Base-by-base conservation (phyloP, 768 basidiomycete species). In the Paxillus rubicundulus region DNA sequence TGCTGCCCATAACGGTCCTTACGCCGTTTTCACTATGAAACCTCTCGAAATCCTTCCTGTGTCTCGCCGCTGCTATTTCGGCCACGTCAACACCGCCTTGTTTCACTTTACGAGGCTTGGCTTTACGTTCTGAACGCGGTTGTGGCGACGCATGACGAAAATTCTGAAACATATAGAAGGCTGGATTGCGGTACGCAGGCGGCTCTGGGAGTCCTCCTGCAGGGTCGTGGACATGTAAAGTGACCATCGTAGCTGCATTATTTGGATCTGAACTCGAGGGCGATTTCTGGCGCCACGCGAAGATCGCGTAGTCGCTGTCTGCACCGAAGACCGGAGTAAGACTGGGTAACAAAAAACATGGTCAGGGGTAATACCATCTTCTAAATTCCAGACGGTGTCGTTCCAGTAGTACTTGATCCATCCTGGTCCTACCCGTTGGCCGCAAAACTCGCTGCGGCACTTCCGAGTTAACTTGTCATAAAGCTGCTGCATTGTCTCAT, bases 21-120 rank as follows among this genome's bases (percentile, higher is more conserved):
- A 98, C 95, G 1, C 97, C 97, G 61, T 94, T 94, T 71, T 89
- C 89, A 17, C 80, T 80, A 59, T 96, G 93, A 61, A 98, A 98
- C 58, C 80, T 82, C 61, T 90, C 81, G 59, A 94, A 95, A 40
- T 86, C 82, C 60, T 81, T 85, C 70, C 85, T 86, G 70, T 85
- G 79, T 54, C 78, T 78, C 4, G 84, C 86, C 1, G 80, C 75
- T 3, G 76, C 74, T 46, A 84, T 76, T 42, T 74, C 76, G 6
- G 28, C 24, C 47, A 50, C 47, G 32, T 60, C 65, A 21, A 55
- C 58, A 18, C 50, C 49, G 27, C 24, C 30, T 52, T 56, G 68
- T 54, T 72, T 72, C 54, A 70, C 72, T 60, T 73, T 80, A 42
- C 66, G 64, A 21, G 70, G 70, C 70, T 70, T 74, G 54, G 68